These are phyloP conservation scores for Aspergillus brasiliensis DNA, from an alignment of 2,329 filamentous ascomycete genomes.

Conservation along the genomic window DNA sequence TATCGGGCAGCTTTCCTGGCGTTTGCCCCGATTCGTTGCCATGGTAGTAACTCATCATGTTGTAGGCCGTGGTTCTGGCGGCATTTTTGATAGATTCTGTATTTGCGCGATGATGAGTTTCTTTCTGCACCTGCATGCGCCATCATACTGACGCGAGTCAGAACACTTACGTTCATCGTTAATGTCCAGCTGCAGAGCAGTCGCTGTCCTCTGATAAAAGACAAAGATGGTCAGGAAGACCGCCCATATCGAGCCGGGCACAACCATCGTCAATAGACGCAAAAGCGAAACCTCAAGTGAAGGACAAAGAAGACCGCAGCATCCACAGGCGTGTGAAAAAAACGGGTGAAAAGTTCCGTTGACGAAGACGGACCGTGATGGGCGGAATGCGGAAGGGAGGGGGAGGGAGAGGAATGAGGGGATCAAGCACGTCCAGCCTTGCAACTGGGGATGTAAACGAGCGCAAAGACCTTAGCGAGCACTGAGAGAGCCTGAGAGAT, in stretches of 20 bases:
- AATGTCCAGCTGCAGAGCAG: slow-evolving; percentile 22
- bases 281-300: neutral
- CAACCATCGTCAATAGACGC: slow-evolving; percentile 1
- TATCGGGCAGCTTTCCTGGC: slow-evolving; percentile 43
- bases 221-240: slow-evolving; percentile 12
- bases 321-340: neutral
- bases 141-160: neutral
- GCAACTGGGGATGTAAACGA: neutral
- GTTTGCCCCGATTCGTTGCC: slow-evolving; percentile 40
- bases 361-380: neutral
- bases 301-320: neutral
- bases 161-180: slow-evolving; percentile 23
- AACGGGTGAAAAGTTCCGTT: neutral
- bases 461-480: neutral
- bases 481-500: neutral
- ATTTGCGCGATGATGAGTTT: slow-evolving; percentile 1
- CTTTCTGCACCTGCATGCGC: neutral
- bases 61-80: slow-evolving; percentile 38
- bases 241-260: slow-evolving; percentile 11
- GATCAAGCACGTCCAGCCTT: neutral
- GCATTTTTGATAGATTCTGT: slow-evolving; percentile 38
- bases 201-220: slow-evolving; percentile 13
- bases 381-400: slow-evolving; percentile 3
- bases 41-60: slow-evolving; percentile 44
- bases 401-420: slow-evolving; percentile 1